A percentile compares a stretch with the other conserved stretches of the same genome.
Evolutionary conservation across 2,329 filamentous ascomycete species (phyloP).

Genomic region (Cordyceps javanica): DNA sequence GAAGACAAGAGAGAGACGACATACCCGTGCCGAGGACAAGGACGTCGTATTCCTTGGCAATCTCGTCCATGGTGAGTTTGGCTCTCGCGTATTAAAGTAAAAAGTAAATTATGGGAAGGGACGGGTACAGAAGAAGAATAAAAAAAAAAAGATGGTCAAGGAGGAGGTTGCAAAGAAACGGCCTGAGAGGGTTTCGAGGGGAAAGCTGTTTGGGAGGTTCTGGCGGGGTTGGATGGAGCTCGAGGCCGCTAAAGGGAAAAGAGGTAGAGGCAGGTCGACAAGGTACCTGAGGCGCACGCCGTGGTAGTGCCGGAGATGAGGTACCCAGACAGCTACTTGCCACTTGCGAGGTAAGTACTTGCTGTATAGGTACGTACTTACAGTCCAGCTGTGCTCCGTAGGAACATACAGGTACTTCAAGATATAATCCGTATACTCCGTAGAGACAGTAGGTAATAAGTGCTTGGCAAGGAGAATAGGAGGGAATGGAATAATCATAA

Average conservation of each 20-base stretch:
- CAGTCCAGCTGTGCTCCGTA: no score
- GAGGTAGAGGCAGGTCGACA: not conserved
- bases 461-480: no score
- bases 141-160: conserved; percentile 1
- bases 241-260: not conserved
- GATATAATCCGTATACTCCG: no score
- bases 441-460: no score
- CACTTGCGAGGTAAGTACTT: not conserved
- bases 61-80: conserved; percentile 76
- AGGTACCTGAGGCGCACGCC: not conserved
- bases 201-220: not conserved
- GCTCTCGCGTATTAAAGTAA: conserved; percentile 11
- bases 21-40: conserved; percentile 95
- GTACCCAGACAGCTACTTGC: not conserved
- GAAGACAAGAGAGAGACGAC: conserved; percentile 31
- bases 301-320: not conserved
- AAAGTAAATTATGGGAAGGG: conserved; percentile 15
- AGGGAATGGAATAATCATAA: no score
- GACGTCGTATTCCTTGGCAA: conserved; percentile 97
- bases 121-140: not conserved
- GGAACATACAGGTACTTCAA: no score
- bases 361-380: not conserved
- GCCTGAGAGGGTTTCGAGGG: not conserved
- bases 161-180: conserved; percentile 4
- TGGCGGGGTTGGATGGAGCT: conserved; percentile 10